Base-by-base conservation (phyloP, 345 rosid genomes). In the Orychophragmus violaceus region DNA sequence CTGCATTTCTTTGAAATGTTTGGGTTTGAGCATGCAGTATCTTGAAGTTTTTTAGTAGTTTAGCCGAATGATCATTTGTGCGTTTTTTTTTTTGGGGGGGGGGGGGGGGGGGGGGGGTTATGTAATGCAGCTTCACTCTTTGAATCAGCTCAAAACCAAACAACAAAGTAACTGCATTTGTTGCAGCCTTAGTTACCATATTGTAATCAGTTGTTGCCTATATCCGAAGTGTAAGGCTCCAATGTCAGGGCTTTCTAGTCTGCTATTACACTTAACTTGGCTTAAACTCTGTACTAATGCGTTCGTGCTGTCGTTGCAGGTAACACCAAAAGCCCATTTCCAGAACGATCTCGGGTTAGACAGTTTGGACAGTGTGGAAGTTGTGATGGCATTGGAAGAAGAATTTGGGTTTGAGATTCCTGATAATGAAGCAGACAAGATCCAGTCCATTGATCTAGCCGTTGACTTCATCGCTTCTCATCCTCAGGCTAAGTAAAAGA, bases 361-460 rank as follows among this genome's bases (percentile, higher is more conserved):
- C n/a, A n/a, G n/a, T n/a, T n/a, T n/a, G n/a, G n/a, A n/a, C n/a
- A n/a, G n/a, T n/a, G 98, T 90, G 58, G 98, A 93, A 82, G 69
- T 93, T n/a, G 98, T 93, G 54, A 92, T 92, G 98, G 96, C 96
- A 30, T 81, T 92, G 0, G 98, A 92, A 77, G 98, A 92, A 75
- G 96, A 92, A 69, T 92, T 92, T 33, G 84, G 89, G 14, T 87
- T 92, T 30, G 98, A 92, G 85, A 92, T 92, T 29, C 98, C 96
- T 11, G 98, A 89, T 58, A 78, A 76, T 30, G 96, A 92, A 78
- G 96, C 96, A 37, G 97, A 87, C 82, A 90, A 86, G 84, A 93
- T 93, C 67, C 82, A 17, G 59, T 74, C 81, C 58, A 66, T 89
- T 19, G 71, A 75, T 44, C 77, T 76, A 54, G 98, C 94, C 0